Percentiles rank a stretch among this genome's conserved stretches.
Conservation (phyloP, 2,329 filamentous ascomycete species). For the Aschersonia sp. region DNA sequence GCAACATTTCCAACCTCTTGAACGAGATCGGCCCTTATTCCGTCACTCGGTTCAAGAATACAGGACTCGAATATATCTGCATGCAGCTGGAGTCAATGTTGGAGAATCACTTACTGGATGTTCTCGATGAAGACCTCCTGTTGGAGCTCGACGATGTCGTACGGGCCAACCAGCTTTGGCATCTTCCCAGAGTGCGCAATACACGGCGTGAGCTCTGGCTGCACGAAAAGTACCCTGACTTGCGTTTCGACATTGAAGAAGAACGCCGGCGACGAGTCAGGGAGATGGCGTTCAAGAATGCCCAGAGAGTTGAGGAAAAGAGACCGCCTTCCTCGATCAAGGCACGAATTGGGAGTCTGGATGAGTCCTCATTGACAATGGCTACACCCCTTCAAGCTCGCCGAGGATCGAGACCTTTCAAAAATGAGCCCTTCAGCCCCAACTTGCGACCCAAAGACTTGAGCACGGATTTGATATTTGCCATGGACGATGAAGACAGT, state of each 20-base stretch:
- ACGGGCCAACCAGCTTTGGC: conserved; percentile 66
- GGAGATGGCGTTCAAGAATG: conserved; percentile 57
- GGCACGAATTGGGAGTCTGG: conserved; percentile 45
- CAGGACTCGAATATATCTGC: conserved; percentile 80
- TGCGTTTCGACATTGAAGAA: conserved; percentile 52
- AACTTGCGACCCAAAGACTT: conserved; percentile 54
- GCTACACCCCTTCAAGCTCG: conserved; percentile 29
- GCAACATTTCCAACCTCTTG: conserved; percentile 74
- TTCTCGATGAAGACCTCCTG: conserved; percentile 74
- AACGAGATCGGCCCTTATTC: conserved; percentile 78
- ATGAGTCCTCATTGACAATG: conserved; percentile 36
- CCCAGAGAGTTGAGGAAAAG: conserved; percentile 50
- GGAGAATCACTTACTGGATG: conserved; percentile 75
- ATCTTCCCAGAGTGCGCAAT: conserved; percentile 63
- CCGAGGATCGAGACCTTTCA: conserved; percentile 28
- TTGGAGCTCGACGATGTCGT: conserved; percentile 68
- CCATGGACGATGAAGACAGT: conserved; percentile 68
- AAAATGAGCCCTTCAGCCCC: conserved; percentile 50
- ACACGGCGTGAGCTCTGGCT: conserved; percentile 54
- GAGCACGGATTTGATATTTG: conserved; percentile 69
- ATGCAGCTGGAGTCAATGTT: conserved; percentile 84
- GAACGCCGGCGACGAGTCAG: conserved; percentile 57
- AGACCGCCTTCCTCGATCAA: conserved; percentile 46
- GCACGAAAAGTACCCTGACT: conserved; percentile 47
- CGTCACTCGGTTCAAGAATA: conserved; percentile 74